Evolutionary conservation across 129 eudicot species (phyloP).

Genomic region (Heracleum sosnowskyi): DNA sequence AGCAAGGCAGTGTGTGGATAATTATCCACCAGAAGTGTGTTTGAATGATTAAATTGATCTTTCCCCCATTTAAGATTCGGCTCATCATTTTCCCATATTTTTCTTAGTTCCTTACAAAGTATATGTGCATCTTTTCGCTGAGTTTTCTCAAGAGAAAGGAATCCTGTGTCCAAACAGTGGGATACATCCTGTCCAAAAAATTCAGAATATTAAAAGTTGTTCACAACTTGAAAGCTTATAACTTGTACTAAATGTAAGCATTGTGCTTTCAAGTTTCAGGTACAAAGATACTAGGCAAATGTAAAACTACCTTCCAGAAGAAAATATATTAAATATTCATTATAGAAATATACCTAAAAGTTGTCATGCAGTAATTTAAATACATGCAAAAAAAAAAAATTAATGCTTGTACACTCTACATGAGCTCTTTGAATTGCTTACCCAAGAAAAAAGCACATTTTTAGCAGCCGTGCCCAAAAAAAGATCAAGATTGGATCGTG

Average conservation of each 20-base stretch:
- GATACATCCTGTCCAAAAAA: slow-evolving; percentile 55
- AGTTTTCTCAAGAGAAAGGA: slow-evolving; percentile 39
- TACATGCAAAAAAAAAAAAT: neutral
- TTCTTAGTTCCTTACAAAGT: slow-evolving; percentile 60
- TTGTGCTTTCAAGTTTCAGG: neutral
- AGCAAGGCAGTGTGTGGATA: slow-evolving; percentile 71
- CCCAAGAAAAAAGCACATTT: slow-evolving; percentile 74
- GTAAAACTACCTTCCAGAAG: neutral
- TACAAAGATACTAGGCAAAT: too few relatives aligned
- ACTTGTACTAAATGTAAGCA: slow-evolving; percentile 3
- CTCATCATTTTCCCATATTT: slow-evolving; percentile 63
- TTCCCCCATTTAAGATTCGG: slow-evolving; percentile 60
- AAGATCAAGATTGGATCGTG: slow-evolving; percentile 51
- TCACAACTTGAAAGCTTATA: neutral
- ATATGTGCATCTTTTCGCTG: slow-evolving; percentile 44
- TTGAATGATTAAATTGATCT: slow-evolving; percentile 55
- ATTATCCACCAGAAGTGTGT: slow-evolving; percentile 76
- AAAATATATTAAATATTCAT: neutral
- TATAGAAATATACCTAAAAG: neutral
- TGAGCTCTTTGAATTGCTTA: slow-evolving; percentile 21
- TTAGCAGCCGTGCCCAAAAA: slow-evolving; percentile 35
- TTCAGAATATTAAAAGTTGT: slow-evolving; percentile 12
- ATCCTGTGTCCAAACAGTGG: slow-evolving; percentile 66
- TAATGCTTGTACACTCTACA: neutral
- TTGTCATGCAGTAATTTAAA: neutral